A percentile compares a stretch with the other conserved stretches of the same genome.
These are phyloP conservation scores for Diatrype stigma DNA, from an alignment of 2,329 filamentous ascomycete genomes.

Conservation along the genomic window DNA sequence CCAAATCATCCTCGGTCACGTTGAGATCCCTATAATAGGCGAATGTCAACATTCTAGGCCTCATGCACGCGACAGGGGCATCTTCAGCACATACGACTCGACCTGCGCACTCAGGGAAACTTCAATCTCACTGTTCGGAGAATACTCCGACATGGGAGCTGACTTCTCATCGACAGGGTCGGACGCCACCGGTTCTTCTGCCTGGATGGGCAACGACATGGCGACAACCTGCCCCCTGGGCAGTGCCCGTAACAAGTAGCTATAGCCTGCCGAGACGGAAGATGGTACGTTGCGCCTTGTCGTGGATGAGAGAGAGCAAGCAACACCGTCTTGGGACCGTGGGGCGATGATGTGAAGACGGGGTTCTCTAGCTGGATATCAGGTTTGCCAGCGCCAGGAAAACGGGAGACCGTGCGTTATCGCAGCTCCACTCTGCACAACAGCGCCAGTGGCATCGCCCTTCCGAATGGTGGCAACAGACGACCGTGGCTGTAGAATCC, in stretches of 20 bases:
- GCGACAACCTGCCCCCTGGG: not conserved
- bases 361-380: not conserved
- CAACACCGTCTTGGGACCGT: not conserved
- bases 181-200: not conserved
- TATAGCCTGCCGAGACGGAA: not conserved
- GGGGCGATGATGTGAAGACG: not conserved
- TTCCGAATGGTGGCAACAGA: not conserved
- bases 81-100: slow-evolving; percentile 24
- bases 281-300: not conserved
- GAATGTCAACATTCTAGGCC: not conserved
- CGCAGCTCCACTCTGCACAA: not conserved
- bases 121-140: not conserved
- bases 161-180: not conserved
- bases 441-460: not conserved
- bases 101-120: not conserved
- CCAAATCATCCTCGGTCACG: slow-evolving; percentile 20
- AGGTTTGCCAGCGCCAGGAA: not conserved
- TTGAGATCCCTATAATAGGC: slow-evolving; percentile 16
- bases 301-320: not conserved
- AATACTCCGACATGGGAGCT: not conserved
- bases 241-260: not conserved
- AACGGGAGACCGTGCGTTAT: not conserved
- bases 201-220: not conserved
- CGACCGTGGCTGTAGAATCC: not conserved
- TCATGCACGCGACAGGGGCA: slow-evolving; percentile 19